A percentile compares a stretch with the other conserved stretches of the same genome.
These are phyloP conservation scores for Podospora didyma DNA, from an alignment of 495 filamentous ascomycete species.

Conservation along the genomic window DNA sequence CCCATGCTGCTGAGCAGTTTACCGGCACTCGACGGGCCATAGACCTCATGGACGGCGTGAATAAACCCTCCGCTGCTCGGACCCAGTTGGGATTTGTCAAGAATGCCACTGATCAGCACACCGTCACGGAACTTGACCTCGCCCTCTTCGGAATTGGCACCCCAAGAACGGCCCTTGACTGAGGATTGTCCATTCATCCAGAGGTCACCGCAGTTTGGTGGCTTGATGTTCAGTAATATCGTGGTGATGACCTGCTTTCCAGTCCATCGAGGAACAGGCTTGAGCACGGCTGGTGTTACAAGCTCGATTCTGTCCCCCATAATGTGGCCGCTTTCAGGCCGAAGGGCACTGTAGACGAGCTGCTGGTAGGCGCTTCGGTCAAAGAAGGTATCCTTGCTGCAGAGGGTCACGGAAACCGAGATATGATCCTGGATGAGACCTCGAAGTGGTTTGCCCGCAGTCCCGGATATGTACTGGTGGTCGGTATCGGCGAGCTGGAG, in stretches of 20 bases:
- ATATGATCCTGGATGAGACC: conserved; percentile 99
- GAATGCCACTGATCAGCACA: conserved; percentile 81
- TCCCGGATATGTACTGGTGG: conserved; percentile 92
- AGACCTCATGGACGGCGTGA: conserved; percentile 88
- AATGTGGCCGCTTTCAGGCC: conserved; percentile 86
- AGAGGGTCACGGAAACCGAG: conserved; percentile 86
- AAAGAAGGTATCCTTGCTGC: conserved; percentile 90
- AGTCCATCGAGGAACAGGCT: conserved; percentile 85
- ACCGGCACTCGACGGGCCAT: conserved; percentile 81
- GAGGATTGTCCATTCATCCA: conserved; percentile 75
- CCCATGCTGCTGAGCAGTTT: conserved; percentile 84
- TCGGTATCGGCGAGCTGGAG: conserved; percentile 91
- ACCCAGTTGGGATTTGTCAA: conserved; percentile 95
- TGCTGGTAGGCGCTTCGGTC: conserved; percentile 86
- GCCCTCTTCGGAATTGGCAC: conserved; percentile 56
- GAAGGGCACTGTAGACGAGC: conserved; percentile 80
- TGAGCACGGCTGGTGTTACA: conserved; percentile 74
- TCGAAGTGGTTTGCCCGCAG: conserved; percentile 88
- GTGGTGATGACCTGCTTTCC: conserved; percentile 96
- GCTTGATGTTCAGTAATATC: conserved; percentile 86
- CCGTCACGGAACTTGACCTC: conserved; percentile 83
- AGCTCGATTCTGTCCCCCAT: conserved; percentile 65
- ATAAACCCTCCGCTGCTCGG: conserved; percentile 82
- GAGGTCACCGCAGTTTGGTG: conserved; percentile 67
- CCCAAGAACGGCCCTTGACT: conserved; percentile 73